phyloP scores from a whole-genome alignment of 345 rosid species.

The Mangifera indica region DNA sequence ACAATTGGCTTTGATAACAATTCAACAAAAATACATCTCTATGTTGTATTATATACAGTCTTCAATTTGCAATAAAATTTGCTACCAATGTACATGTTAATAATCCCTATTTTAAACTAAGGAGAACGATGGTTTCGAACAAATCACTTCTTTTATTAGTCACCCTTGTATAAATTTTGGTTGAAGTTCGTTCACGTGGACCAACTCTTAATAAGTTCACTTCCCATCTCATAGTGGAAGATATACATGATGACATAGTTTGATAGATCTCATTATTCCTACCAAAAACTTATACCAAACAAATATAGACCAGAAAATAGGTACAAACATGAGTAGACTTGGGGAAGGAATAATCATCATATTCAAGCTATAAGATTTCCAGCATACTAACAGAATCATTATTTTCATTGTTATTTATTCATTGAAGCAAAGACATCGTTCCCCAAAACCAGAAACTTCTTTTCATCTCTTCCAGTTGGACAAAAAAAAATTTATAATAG shows the following conservation, averaged over 20 bases:
- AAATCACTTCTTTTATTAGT: neutral
- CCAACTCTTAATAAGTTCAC: neutral
- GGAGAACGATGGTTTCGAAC: neutral
- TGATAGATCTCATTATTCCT: neutral
- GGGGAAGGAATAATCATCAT: neutral
- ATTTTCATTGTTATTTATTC: too few relatives aligned
- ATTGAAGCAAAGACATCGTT: too few relatives aligned
- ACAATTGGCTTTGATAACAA: too few relatives aligned
- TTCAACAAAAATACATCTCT: too few relatives aligned
- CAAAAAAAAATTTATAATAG: neutral
- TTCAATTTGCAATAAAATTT: too few relatives aligned
- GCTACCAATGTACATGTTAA: too few relatives aligned
- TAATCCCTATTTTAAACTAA: neutral
- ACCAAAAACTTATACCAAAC: neutral
- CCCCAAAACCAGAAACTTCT: too few relatives aligned
- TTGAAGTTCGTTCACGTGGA: neutral
- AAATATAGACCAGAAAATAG: neutral
- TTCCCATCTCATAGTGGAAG: neutral
- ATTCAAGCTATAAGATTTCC: too few relatives aligned
- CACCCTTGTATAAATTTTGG: neutral
- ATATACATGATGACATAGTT: neutral
- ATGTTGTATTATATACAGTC: too few relatives aligned
- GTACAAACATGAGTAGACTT: neutral
- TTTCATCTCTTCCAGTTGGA: too few relatives aligned
- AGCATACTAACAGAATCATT: too few relatives aligned